Evolutionary conservation across 148 eudicot species (phyloP), one percentile per base, ranked within the genome.

Genomic region (Vaccinium macrocarpon): DNA sequence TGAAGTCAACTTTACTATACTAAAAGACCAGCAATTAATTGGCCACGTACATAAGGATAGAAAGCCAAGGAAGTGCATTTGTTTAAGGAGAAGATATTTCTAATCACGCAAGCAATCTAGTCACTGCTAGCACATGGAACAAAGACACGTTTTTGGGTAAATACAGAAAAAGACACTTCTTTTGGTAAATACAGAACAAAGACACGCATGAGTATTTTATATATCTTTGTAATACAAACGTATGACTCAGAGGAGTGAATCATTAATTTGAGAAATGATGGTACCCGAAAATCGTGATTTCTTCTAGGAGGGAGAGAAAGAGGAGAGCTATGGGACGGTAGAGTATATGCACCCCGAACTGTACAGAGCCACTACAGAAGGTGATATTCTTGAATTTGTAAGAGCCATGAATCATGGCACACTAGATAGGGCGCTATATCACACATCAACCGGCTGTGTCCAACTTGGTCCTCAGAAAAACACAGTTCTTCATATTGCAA

Each of bases 401-500:
- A 75, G 27, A 59, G 87, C 84, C 6, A 82, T 85, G 68, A 76
- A 85, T 32, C 82, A 50, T 11, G 82, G 18, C 4, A 35, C 49
- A 14, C 7, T 2, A 6, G 78, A 72, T 27, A 66, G 27, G 38
- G 38, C 2, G 21, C 79, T n/a, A n/a, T 50, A 81, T 48, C 11
- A 16, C 35, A 51, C 87, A 64, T 32, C 84, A 2, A 82, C 81
- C 10, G 21, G 76, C 25, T 85, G 87, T 56, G 66, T 82, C 51
- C 87, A 85, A 59, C 35, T 82, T 35, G 87, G 78, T 50, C 89
- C 89, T 19, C 81, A 84, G 61, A 84, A 75, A 74, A 84, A 78
- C 82, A 87, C 89, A 2, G 83, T 87, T n/a, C 80, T 84, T 51
- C 89, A 87, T 50, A 70, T 87, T 57, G 86, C 86, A 14, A 82